Evolutionary conservation across 2,329 filamentous ascomycete species (phyloP).

Genomic region (Aurifilum marmelostoma): DNA sequence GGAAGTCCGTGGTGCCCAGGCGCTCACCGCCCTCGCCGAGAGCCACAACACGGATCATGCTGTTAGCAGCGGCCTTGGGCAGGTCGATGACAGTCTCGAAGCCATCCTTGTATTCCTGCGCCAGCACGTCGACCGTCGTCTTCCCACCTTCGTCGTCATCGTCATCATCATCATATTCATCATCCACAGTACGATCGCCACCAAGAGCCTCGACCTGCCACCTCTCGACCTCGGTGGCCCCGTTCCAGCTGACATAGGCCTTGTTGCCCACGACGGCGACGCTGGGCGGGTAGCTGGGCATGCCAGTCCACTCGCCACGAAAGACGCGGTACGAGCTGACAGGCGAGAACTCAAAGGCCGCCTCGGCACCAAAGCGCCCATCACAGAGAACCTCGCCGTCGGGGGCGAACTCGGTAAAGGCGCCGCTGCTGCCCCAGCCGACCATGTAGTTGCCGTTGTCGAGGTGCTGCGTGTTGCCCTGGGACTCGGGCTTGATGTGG

Average conservation of each 20-base stretch:
- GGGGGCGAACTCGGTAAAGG: slow-evolving; percentile 27
- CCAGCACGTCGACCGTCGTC: slow-evolving; percentile 16
- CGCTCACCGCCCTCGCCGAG: slow-evolving; percentile 17
- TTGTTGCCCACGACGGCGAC: slow-evolving; percentile 21
- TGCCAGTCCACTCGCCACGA: slow-evolving; percentile 28
- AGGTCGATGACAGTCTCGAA: slow-evolving; percentile 30
- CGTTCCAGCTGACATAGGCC: slow-evolving; percentile 32
- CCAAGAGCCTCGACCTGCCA: slow-evolving; percentile 30
- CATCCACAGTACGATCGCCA: too few species aligned
- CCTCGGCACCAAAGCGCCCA: slow-evolving; percentile 29
- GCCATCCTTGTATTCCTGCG: slow-evolving; percentile 26
- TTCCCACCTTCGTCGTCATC: background rate
- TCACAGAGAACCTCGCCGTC: slow-evolving; percentile 31
- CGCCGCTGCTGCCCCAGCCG: slow-evolving; percentile 47
- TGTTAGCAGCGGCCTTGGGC: slow-evolving; percentile 16
- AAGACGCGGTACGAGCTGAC: slow-evolving; percentile 32
- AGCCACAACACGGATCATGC: slow-evolving; percentile 23
- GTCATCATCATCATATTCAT: background rate
- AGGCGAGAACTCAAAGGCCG: slow-evolving; percentile 27
- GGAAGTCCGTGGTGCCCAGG: slow-evolving; percentile 22
- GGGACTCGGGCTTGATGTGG: slow-evolving; percentile 32
- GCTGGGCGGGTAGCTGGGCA: slow-evolving; percentile 24
- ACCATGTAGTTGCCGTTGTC: slow-evolving; percentile 57
- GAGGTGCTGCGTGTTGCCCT: slow-evolving; percentile 56
- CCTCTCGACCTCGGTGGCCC: slow-evolving; percentile 29